These are phyloP conservation scores for Quercus aquifolioides DNA, from an alignment of 306 rosid genomes.

Conservation along the genomic window DNA sequence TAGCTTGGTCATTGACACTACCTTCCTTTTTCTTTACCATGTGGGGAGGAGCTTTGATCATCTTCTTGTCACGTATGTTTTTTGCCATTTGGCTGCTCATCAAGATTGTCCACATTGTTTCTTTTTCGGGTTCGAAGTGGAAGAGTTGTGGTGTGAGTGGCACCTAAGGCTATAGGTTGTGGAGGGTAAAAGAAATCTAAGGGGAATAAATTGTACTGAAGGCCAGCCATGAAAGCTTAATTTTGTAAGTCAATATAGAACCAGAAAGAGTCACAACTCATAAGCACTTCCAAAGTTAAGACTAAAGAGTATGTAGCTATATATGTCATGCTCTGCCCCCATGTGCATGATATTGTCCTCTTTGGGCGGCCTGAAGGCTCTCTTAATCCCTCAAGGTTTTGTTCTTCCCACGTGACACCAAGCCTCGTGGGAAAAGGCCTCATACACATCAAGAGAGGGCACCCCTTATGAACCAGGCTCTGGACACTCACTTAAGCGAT, in stretches of 20 bases:
- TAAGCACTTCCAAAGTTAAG: no score
- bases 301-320: no score
- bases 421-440: no score
- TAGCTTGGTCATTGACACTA: background rate
- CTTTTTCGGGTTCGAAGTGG: background rate
- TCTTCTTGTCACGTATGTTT: background rate
- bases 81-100: background rate
- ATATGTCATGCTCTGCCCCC: no score
- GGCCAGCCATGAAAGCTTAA: constrained; percentile 17
- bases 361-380: no score
- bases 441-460: no score
- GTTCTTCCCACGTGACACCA: no score
- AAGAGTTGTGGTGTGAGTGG: background rate
- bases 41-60: background rate
- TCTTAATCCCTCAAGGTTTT: no score
- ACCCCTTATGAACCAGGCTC: no score
- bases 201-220: constrained; percentile 28
- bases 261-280: background rate
- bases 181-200: constrained; percentile 19
- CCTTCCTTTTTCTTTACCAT: background rate
- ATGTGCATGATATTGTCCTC: no score
- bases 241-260: background rate
- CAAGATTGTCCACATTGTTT: background rate
- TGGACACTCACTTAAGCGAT: no score
- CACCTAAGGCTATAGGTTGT: background rate